Percentiles rank a stretch among this genome's conserved stretches.
Evolutionary conservation across 371 early-diverging fungal genomes (phyloP).

Genomic region (Mucor circinelloides): DNA sequence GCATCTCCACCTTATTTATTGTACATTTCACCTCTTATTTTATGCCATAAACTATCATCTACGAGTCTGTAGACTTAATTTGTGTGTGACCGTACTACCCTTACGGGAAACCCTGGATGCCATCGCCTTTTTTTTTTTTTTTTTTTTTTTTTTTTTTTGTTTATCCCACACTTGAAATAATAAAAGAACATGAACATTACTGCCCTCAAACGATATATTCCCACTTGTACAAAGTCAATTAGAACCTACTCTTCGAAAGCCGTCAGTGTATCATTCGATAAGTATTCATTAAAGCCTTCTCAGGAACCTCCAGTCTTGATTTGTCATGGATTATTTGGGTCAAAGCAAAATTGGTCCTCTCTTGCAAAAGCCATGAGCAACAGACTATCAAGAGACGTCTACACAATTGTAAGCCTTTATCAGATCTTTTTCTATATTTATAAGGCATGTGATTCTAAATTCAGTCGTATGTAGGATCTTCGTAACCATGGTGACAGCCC

Average conservation of each 20-base stretch:
- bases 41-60: neutral
- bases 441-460: neutral
- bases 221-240: neutral
- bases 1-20: neutral
- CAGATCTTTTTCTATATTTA: neutral
- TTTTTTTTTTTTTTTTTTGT: neutral
- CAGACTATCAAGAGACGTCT: slow-evolving; percentile 62
- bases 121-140: neutral
- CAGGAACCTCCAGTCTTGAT: slow-evolving; percentile 57
- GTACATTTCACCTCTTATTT: neutral
- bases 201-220: neutral
- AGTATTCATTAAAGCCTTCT: slow-evolving; percentile 18
- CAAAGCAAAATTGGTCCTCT: slow-evolving; percentile 92
- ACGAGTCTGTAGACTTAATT: too few species aligned
- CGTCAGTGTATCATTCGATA: slow-evolving; percentile 28
- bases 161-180: neutral
- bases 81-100: neutral
- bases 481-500: slow-evolving; percentile 95
- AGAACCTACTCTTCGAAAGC: slow-evolving; percentile 4
- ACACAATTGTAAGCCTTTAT: slow-evolving; percentile 53
- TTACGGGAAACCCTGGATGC: neutral
- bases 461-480: slow-evolving; percentile 65
- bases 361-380: slow-evolving; percentile 75
- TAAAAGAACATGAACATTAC: neutral
- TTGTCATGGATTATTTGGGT: slow-evolving; percentile 93